Base-by-base conservation (phyloP, 2,329 filamentous ascomycete species). In the Conoideocrella luteorostrata region DNA sequence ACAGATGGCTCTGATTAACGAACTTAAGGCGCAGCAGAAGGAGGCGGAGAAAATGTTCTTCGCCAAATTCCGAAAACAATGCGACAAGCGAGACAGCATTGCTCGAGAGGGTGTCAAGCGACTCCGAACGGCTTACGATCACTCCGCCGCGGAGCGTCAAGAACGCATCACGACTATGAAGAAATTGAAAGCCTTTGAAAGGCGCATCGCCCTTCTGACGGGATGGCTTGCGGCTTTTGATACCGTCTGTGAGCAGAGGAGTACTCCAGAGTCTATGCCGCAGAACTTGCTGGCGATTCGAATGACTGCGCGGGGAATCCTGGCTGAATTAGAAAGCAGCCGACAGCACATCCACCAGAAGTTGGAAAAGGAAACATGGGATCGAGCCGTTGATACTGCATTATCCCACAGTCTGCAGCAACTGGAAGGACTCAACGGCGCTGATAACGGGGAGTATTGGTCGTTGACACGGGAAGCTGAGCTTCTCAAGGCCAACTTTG, bases 181-280 rank as follows among this genome's bases (percentile, higher is more conserved):
- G 68, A 88, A 86, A 54, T 68, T 94, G 47, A 82, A 85, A 53
- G 80, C 86, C 43, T 81, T 95, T 24, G 88, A 95, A 66, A 79
- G 88, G 51, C 80, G 93, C 13, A 95, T 96, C 49, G 77, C 81
- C 6, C 73, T 95, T 47, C 74, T 98, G n/a, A 90, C 86, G 4
- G 83, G 85, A 2, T 98, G 93, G 93, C 85, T 96, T 45, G 86
- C 86, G 1, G 88, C 89, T 2, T 98, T 97, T 55, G 91, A 97
- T 50, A 72, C 77, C 2, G 78, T 94, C 3, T 91, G 84, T 53
- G 87, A 88, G 30, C 74, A 74, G 38, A 75, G 82, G 15, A 57
- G 53, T 0, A 61, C 58, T 0, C 56, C 59, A 41, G 77, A 81
- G 17, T 67, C 75, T 0, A 81, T 83, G 75, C 80, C 89, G 1